Conservation (phyloP, 768 basidiomycete species). For the Rubroboletus satanas region DNA sequence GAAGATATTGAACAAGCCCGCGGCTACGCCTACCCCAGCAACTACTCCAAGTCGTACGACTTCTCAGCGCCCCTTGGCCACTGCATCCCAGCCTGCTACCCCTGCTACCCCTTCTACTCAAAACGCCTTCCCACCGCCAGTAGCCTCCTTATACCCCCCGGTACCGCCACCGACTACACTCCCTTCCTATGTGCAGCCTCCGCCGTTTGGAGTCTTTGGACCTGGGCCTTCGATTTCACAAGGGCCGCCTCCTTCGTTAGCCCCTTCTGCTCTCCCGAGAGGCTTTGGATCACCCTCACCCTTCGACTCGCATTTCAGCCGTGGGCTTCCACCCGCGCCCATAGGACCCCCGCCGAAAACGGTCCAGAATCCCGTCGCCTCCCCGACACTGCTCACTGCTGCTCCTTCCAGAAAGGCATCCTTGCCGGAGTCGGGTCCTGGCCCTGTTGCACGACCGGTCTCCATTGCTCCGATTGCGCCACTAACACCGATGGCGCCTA, state of each 20-base stretch:
- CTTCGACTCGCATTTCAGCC: constrained; percentile 50
- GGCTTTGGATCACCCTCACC: constrained; percentile 47
- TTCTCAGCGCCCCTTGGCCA: constrained; percentile 34
- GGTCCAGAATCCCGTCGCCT: constrained; percentile 33
- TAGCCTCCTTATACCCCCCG: constrained; percentile 48
- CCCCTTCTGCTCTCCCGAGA: constrained; percentile 52
- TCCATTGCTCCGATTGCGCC: constrained; percentile 31
- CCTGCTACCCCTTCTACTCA: constrained; percentile 31
- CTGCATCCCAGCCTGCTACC: constrained; percentile 44
- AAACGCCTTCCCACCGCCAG: constrained; percentile 42
- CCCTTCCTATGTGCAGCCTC: constrained; percentile 53
- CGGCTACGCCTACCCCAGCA: constrained; percentile 27
- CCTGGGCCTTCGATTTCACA: constrained; percentile 43
- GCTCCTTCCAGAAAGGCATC: constrained; percentile 48
- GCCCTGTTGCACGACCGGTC: constrained; percentile 54
- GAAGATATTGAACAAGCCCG: constrained; percentile 57
- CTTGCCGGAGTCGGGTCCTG: constrained; percentile 43
- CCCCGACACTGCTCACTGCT: constrained; percentile 41
- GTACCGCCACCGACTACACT: constrained; percentile 42
- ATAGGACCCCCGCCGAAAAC: constrained; percentile 53
- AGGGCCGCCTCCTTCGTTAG: constrained; percentile 44
- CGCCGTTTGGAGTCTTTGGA: constrained; percentile 49
- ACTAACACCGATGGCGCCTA: constrained; percentile 64
- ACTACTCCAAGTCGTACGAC: constrained; percentile 36
- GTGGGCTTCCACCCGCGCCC: constrained; percentile 42